Conservation (phyloP, 2,329 filamentous ascomycete genomes). For the Gaeumannomyces tritici region DNA sequence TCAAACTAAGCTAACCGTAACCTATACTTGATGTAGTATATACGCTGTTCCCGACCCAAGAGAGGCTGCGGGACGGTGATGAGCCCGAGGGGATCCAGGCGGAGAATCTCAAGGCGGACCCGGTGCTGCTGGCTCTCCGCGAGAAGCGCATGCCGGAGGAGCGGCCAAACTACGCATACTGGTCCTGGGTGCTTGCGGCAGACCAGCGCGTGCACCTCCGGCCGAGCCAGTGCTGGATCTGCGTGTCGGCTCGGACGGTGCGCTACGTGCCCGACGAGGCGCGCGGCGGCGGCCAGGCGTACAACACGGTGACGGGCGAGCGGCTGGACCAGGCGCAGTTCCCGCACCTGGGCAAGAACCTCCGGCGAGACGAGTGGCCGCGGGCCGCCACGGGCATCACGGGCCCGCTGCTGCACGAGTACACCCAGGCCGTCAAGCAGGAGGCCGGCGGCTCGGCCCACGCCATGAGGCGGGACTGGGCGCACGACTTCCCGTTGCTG, state of each 20-base stretch:
- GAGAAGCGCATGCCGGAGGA: conserved; percentile 47
- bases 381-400: conserved; percentile 33
- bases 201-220: conserved; percentile 43
- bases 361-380: conserved; percentile 38
- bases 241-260: conserved; percentile 43
- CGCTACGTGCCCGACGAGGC: conserved; percentile 36
- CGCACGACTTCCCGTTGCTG: conserved; percentile 47
- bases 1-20: too few relatives aligned
- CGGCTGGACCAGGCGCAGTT: conserved; percentile 37
- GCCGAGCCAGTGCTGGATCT: conserved; percentile 50
- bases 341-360: conserved; percentile 46
- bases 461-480: conserved; percentile 45
- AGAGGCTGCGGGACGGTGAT: conserved; percentile 39
- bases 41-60: conserved; percentile 47
- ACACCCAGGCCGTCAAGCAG: conserved; percentile 43
- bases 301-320: conserved; percentile 28
- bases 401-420: conserved; percentile 46
- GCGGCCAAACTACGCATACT: conserved; percentile 53
- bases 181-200: conserved; percentile 43
- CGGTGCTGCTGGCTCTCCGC: conserved; percentile 51
- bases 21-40: conserved; percentile 33
- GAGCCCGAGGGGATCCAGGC: conserved; percentile 27
- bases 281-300: conserved; percentile 20
- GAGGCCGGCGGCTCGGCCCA: conserved; percentile 46
- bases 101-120: conserved; percentile 53